Conservation (phyloP, 305 asterid genomes). For the Plantago coronopus region DNA sequence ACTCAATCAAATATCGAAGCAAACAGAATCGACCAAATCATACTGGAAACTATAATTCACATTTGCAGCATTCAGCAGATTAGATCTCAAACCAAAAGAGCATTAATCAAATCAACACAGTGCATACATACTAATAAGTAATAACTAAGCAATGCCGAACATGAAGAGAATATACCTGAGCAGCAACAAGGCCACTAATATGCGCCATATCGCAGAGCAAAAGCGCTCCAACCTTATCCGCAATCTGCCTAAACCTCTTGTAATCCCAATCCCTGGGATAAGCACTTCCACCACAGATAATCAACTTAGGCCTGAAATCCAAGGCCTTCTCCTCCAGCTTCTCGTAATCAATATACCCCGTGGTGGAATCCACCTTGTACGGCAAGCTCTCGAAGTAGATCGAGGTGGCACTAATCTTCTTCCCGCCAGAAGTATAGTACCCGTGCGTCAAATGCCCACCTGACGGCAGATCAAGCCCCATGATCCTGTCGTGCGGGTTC, state of each 20-base stretch:
- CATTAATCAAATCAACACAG: too few species aligned
- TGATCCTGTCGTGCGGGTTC: conserved; percentile 75
- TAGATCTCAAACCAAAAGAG: too few species aligned
- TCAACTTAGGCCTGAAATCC: conserved; percentile 79
- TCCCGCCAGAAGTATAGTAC: conserved; percentile 68
- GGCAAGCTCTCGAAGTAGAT: conserved; percentile 78
- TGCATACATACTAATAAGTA: not conserved
- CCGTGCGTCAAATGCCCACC: conserved; percentile 88
- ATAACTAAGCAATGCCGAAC: not conserved
- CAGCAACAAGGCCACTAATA: conserved; percentile 85
- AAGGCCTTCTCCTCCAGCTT: conserved; percentile 80
- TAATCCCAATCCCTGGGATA: conserved; percentile 94
- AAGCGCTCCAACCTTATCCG: conserved; percentile 84
- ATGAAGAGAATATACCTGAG: conserved; percentile 45
- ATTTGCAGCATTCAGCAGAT: too few species aligned
- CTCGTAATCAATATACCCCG: conserved; percentile 74
- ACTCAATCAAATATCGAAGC: too few species aligned
- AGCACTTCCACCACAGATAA: conserved; percentile 89
- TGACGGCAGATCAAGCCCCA: conserved; percentile 83
- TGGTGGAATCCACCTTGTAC: conserved; percentile 68
- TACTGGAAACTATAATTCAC: too few species aligned
- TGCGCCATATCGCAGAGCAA: conserved; percentile 93
- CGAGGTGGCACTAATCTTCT: conserved; percentile 72
- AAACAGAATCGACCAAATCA: too few species aligned
- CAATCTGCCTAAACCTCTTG: conserved; percentile 66